These are phyloP conservation scores for Solanum neorickii DNA, from an alignment of 257 asterid genomes.

Conservation along the genomic window DNA sequence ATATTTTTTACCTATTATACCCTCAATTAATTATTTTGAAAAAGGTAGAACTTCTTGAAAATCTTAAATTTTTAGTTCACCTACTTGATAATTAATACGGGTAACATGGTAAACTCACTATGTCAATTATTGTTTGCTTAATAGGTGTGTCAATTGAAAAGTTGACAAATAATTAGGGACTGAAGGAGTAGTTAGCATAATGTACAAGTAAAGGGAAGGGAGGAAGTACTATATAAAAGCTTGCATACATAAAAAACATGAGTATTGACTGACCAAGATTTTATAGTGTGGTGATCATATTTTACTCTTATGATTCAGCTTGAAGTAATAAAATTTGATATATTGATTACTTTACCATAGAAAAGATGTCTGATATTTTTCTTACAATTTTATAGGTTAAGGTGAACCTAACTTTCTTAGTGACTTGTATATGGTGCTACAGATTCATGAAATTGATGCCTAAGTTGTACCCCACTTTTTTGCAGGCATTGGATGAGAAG, in stretches of 20 bases:
- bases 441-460: background rate
- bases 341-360: background rate
- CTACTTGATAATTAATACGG: no score
- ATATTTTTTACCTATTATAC: no score
- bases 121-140: no score
- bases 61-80: no score
- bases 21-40: no score
- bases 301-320: background rate
- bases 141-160: no score
- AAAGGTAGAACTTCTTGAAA: no score
- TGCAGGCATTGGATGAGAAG: conserved; percentile 80
- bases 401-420: background rate
- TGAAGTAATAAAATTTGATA: background rate
- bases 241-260: background rate
- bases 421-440: background rate
- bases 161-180: no score
- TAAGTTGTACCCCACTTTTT: background rate
- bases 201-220: background rate
- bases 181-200: background rate
- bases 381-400: background rate
- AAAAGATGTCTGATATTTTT: background rate
- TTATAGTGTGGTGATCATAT: background rate
- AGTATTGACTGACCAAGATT: background rate
- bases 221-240: background rate
- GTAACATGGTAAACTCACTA: no score